Base-by-base conservation (phyloP, 2,329 filamentous ascomycete genomes). In the Trichoderma sp. region DNA sequence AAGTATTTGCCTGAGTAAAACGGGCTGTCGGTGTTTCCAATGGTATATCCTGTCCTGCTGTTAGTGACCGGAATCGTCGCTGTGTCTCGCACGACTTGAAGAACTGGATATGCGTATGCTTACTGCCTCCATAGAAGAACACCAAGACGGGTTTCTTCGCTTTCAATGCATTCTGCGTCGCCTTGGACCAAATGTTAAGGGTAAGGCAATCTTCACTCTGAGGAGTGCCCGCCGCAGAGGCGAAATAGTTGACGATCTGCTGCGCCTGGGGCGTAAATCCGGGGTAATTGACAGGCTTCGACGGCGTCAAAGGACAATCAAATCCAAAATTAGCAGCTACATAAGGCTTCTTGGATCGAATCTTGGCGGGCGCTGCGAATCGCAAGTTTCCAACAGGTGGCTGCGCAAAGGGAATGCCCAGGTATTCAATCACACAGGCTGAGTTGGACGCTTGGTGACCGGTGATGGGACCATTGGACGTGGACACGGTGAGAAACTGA, bases 1-100 rank as follows among this genome's bases (percentile, higher is more conserved):
- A 86, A 81, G 73, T 81, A 79, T 43, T 82, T 81, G 30, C 84
- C 85, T 39, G 79, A 82, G 73, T 85, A 86, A 6, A 79, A 79
- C 0, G 80, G 79, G 21, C 78, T 80, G 64, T 81, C 77, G 0
- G 82, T 79, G 72, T 78, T 81, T 70, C 84, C 83, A 56, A 77
- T 77, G 3, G 74, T 76, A 68, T 83, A 85, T 0, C 78, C 82
- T 79, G 70, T 21, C 21, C 66, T 53, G 6, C 4, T 61, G 57
- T 70, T 36, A 70, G 57, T 28, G 14, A 3, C 24, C 9, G 12
- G 6, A 11, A 28, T 7, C 30, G 18, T 51, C 6, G 28, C 21
- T 4, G 11, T 26, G 1, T 5, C 9, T 60, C 26, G 24, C 62
- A n/a, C 26, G 14, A 30, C 30, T n/a, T 8, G 11, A 12, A n/a